These are phyloP conservation scores for Benincasa hispida DNA, from an alignment of 306 rosid species.

Conservation along the genomic window DNA sequence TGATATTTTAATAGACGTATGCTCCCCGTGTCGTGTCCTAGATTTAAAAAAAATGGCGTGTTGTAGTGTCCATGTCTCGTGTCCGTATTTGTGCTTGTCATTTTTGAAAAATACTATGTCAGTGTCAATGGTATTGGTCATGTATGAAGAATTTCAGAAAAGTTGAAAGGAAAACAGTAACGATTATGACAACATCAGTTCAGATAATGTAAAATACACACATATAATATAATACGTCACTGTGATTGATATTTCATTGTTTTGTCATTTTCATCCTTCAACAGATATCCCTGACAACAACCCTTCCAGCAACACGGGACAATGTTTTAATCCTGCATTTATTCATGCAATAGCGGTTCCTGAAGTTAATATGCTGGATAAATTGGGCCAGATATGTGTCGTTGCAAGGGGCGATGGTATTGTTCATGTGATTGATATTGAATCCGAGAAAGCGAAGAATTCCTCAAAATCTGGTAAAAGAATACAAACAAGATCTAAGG, in stretches of 20 bases:
- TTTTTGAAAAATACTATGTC: background rate
- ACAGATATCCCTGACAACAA: constrained; percentile 43
- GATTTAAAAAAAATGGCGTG: too few relatives aligned
- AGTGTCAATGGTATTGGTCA: background rate
- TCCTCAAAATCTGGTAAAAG: constrained; percentile 39
- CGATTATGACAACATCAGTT: background rate
- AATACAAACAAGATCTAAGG: constrained; percentile 45
- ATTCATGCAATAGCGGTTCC: constrained; percentile 76
- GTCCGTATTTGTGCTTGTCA: too few relatives aligned
- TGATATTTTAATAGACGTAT: too few relatives aligned
- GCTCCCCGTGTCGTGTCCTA: too few relatives aligned
- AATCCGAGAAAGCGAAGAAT: constrained; percentile 48
- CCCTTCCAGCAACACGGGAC: constrained; percentile 29
- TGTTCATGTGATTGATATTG: constrained; percentile 52
- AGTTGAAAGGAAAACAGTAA: background rate
- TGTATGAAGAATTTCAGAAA: background rate
- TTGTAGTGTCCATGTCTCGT: too few relatives aligned
- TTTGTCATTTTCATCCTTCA: background rate
- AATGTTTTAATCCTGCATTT: constrained; percentile 80
- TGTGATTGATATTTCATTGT: background rate
- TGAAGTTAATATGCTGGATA: constrained; percentile 69
- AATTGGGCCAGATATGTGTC: constrained; percentile 50
- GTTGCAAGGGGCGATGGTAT: constrained; percentile 85
- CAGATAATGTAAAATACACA: background rate
- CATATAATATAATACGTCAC: background rate